These are phyloP conservation scores for Wickerhamomyces pijperi DNA, from an alignment of 805 yeast species.

Conservation along the genomic window DNA sequence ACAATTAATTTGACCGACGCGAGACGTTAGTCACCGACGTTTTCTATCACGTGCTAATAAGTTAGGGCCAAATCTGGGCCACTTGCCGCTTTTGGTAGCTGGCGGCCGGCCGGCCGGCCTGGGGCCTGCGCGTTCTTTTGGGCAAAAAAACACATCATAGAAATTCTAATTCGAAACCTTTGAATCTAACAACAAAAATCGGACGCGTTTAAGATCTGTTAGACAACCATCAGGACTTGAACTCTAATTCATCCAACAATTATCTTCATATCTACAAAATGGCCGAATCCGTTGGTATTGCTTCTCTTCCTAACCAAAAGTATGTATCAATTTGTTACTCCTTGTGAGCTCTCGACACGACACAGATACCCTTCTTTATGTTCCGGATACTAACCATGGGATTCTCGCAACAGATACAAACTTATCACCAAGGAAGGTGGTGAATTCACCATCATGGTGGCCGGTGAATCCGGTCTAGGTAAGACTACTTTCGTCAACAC, in stretches of 20 bases:
- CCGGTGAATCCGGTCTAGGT: conserved; percentile 89
- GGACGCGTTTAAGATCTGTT: too few species aligned
- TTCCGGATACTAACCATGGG: conserved; percentile 4
- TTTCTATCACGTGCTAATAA: neutral
- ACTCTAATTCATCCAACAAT: too few species aligned
- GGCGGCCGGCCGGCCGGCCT: too few species aligned
- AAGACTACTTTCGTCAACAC: conserved; percentile 88
- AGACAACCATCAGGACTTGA: too few species aligned
- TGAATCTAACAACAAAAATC: too few species aligned
- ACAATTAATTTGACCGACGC: too few species aligned
- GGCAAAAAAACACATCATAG: neutral
- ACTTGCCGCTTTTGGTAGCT: too few species aligned
- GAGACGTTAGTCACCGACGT: too few species aligned
- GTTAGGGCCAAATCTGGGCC: neutral
- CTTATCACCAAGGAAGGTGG: conserved; percentile 69
- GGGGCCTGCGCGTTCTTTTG: too few species aligned
- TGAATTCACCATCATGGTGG: conserved; percentile 69
- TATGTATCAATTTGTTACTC: conserved; percentile 6
- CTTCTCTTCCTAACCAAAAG: conserved; percentile 21
- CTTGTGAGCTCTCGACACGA: neutral
- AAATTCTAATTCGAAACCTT: neutral
- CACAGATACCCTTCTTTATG: too few species aligned
- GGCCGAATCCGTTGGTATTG: conserved; percentile 20
- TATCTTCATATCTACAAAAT: conserved; percentile 4
- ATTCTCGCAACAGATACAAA: conserved; percentile 39